Evolutionary conservation across 2,329 filamentous ascomycete species (phyloP).

Genomic region (Colletotrichum spinosum): DNA sequence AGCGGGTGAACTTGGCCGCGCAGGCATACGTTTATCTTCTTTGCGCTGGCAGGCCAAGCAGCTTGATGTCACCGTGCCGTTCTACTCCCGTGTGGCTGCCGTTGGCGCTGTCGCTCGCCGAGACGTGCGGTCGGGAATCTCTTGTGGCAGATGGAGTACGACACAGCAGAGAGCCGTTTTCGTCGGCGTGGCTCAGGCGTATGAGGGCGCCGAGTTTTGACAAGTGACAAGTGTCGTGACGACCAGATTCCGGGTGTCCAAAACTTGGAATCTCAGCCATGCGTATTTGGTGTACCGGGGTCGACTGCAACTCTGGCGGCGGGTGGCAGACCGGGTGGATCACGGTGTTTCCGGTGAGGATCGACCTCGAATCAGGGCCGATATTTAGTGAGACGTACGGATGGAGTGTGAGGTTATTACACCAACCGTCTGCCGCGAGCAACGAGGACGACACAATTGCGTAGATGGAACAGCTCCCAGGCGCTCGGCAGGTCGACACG

Average conservation of each 20-base stretch:
- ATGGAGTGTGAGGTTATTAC: too few species aligned
- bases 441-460: neutral
- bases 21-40: constrained; percentile 1
- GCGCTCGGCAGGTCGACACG: neutral
- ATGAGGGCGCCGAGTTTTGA: too few species aligned
- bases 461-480: neutral
- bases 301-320: constrained; percentile 30
- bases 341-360: constrained; percentile 26
- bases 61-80: constrained; percentile 30
- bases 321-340: constrained; percentile 24
- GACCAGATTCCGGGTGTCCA: constrained; percentile 21
- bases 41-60: constrained; percentile 16
- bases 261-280: constrained; percentile 30
- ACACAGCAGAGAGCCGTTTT: neutral
- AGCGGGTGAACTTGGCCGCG: constrained; percentile 16
- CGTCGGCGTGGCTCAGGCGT: constrained; percentile 16
- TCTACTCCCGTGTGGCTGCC: constrained; percentile 18
- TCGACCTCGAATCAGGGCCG: constrained; percentile 29
- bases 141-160: constrained; percentile 1
- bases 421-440: neutral
- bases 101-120: constrained; percentile 20
- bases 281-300: constrained; percentile 24
- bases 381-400: neutral
- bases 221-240: neutral
- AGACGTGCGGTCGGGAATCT: neutral